Evolutionary conservation across 2,329 filamentous ascomycete species (phyloP).

Genomic region (Anisogramma anomala): DNA sequence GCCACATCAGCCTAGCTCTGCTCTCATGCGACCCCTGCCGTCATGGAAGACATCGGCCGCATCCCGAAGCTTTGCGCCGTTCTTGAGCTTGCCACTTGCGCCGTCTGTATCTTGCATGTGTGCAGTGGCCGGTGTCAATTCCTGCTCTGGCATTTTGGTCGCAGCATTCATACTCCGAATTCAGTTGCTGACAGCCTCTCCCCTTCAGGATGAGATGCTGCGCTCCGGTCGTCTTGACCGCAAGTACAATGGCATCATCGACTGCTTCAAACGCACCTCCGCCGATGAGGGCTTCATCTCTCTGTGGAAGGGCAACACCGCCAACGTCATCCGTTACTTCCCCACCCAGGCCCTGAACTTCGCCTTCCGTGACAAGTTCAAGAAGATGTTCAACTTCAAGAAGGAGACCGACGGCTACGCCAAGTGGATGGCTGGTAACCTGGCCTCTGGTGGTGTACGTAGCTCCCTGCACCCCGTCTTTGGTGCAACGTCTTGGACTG

Average conservation of each 20-base stretch:
- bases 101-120: too few species aligned
- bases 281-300: constrained; percentile 87
- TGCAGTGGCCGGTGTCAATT: too few species aligned
- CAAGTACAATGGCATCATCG: constrained; percentile 85
- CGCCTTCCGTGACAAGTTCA: constrained; percentile 99
- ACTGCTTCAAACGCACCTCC: constrained; percentile 92
- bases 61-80: too few species aligned
- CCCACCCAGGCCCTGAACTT: constrained; percentile 99
- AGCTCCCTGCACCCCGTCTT: too few species aligned
- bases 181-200: too few species aligned
- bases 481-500: constrained; percentile 8
- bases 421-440: constrained; percentile 99
- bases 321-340: constrained; percentile 99
- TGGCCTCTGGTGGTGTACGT: constrained; percentile 98
- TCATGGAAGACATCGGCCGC: background rate
- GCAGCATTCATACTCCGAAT: too few species aligned
- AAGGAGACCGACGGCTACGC: constrained; percentile 97
- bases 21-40: background rate
- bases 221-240: constrained; percentile 96
- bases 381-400: constrained; percentile 99
- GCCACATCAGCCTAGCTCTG: background rate
- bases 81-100: too few species aligned
- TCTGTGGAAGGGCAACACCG: constrained; percentile 99
- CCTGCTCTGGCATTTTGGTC: too few species aligned
- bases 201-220: constrained; percentile 99